Conservation (phyloP, 2,329 filamentous ascomycete species). For the Aspergillus pseudoterreus region DNA sequence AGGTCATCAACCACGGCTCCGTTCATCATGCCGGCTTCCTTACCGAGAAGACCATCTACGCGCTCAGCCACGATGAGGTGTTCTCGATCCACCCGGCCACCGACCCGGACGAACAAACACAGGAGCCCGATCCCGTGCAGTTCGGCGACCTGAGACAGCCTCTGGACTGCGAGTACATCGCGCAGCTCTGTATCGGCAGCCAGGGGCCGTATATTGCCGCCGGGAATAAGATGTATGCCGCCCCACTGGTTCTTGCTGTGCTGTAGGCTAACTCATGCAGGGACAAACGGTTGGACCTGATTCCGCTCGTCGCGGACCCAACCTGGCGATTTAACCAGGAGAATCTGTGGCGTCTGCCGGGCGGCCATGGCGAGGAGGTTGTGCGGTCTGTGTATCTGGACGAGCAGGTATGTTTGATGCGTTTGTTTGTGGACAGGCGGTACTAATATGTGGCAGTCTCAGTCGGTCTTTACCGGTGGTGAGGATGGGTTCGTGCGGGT, state of each 20-base stretch:
- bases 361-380: conserved; percentile 48
- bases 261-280: conserved; percentile 18
- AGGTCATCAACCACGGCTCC: conserved; percentile 61
- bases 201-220: conserved; percentile 44
- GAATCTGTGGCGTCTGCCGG: conserved; percentile 41
- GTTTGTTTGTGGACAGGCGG: background rate
- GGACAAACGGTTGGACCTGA: conserved; percentile 40
- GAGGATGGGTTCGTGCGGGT: conserved; percentile 43
- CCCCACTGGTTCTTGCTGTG: conserved; percentile 4
- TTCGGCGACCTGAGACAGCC: conserved; percentile 56
- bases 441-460: conserved; percentile 20
- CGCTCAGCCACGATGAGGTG: conserved; percentile 60
- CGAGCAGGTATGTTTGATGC: conserved; percentile 33
- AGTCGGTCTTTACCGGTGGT: conserved; percentile 43
- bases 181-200: conserved; percentile 48
- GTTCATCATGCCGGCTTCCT: conserved; percentile 61
- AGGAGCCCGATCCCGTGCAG: conserved; percentile 42
- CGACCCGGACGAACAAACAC: conserved; percentile 47
- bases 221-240: conserved; percentile 47
- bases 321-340: conserved; percentile 39
- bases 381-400: conserved; percentile 46
- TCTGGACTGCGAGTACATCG: conserved; percentile 57
- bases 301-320: conserved; percentile 34
- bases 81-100: conserved; percentile 56
- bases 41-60: conserved; percentile 50